These are phyloP conservation scores for Grigorovia transvaalensis DNA, from an alignment of 805 yeast genomes.

Conservation along the genomic window DNA sequence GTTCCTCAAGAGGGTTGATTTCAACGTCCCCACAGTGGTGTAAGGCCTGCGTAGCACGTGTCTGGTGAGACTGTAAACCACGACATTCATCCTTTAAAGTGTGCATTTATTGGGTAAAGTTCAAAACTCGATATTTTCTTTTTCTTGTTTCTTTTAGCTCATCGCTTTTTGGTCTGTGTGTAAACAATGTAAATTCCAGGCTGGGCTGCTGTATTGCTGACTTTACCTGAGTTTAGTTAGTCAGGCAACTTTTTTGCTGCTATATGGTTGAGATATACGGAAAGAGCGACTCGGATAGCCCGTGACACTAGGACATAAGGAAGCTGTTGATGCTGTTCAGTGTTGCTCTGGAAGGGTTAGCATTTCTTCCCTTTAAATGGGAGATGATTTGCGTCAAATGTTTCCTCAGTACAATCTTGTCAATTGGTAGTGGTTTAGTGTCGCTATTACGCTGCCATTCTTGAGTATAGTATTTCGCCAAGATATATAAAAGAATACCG, in stretches of 20 bases:
- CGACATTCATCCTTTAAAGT: background rate
- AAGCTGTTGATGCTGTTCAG: slow-evolving; percentile 57
- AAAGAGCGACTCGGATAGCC: background rate
- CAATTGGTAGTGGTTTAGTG: slow-evolving; percentile 13
- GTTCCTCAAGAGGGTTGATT: background rate
- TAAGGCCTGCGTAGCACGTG: background rate
- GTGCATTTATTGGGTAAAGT: background rate
- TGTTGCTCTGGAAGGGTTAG: slow-evolving; percentile 71
- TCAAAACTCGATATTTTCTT: background rate
- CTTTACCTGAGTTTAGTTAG: no score
- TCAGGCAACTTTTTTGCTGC: background rate
- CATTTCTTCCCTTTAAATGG: slow-evolving; percentile 32
- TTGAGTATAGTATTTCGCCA: slow-evolving; percentile 37
- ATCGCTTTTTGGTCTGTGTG: background rate
- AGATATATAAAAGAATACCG: slow-evolving; percentile 44
- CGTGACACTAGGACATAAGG: slow-evolving; percentile 30
- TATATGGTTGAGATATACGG: background rate
- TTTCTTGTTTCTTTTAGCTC: background rate
- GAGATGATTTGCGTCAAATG: slow-evolving; percentile 44
- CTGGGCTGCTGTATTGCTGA: no score
- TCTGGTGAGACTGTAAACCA: background rate
- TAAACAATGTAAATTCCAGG: background rate
- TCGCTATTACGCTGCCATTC: slow-evolving; percentile 29
- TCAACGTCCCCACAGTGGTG: background rate
- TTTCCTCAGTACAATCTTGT: slow-evolving; percentile 45